phyloP scores from a whole-genome alignment of 495 filamentous ascomycete genomes.

The Ascobolus immersus region DNA sequence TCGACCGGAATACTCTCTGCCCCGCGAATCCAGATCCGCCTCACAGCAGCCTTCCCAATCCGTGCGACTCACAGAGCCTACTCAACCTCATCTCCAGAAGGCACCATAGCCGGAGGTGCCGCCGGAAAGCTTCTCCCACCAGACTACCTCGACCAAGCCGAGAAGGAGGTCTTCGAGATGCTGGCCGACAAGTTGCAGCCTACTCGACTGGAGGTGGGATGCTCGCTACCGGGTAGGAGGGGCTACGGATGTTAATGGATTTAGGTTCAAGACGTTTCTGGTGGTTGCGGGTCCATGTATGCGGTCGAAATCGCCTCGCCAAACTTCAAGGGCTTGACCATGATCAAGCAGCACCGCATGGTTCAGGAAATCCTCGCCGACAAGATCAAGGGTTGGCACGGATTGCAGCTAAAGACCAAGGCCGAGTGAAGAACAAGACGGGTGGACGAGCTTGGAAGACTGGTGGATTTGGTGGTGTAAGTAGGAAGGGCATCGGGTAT shows the following conservation, averaged over 20 bases:
- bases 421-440: constrained; percentile 6
- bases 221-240: background rate
- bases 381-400: constrained; percentile 51
- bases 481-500: no score
- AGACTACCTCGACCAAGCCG: constrained; percentile 24
- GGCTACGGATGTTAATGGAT: constrained; percentile 5
- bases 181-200: constrained; percentile 21
- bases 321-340: constrained; percentile 35
- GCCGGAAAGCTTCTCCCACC: constrained; percentile 17
- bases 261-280: constrained; percentile 49
- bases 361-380: constrained; percentile 43
- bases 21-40: no score
- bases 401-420: constrained; percentile 42
- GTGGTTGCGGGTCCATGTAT: constrained; percentile 60
- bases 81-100: no score
- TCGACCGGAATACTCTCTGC: no score
- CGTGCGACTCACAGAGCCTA: no score
- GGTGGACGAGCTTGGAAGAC: no score
- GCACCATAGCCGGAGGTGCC: no score
- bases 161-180: constrained; percentile 24
- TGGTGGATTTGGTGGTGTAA: no score
- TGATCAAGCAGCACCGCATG: constrained; percentile 47
- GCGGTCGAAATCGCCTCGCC: constrained; percentile 40
- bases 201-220: constrained; percentile 21
- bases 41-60: no score